These are phyloP conservation scores for Geotrichum phurueaensis DNA, from an alignment of 1,139 yeast species.

Conservation along the genomic window DNA sequence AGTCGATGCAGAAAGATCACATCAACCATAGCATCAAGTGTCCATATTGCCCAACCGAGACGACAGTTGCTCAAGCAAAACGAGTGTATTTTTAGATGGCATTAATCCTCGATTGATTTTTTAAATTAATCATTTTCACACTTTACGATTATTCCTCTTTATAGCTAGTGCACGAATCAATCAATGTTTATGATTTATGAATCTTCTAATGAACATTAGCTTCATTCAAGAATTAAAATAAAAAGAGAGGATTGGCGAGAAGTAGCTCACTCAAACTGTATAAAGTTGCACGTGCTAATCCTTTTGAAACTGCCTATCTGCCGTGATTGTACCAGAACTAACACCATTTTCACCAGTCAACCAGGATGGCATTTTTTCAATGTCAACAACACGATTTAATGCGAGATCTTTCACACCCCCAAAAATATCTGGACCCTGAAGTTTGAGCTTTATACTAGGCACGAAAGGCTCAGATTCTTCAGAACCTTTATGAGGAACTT, in stretches of 20 bases:
- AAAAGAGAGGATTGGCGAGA: not conserved
- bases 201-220: not conserved
- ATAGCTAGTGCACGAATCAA: not conserved
- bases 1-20: constrained; percentile 35
- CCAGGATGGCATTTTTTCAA: constrained; percentile 63
- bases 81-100: constrained; percentile 27
- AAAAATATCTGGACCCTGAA: constrained; percentile 71
- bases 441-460: constrained; percentile 41
- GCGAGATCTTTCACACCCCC: constrained; percentile 75
- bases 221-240: too few species aligned
- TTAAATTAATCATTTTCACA: not conserved
- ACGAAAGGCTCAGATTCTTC: not conserved
- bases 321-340: constrained; percentile 43
- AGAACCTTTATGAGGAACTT: constrained; percentile 1
- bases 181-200: not conserved
- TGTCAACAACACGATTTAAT: constrained; percentile 47
- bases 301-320: constrained; percentile 38
- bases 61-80: constrained; percentile 29
- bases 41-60: constrained; percentile 56
- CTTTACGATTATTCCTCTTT: not conserved
- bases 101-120: not conserved
- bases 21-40: constrained; percentile 48
- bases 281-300: not conserved
- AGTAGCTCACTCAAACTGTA: not conserved
- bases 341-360: constrained; percentile 70